Evolutionary conservation across 768 basidiomycete species (phyloP).

Genomic region (Pholiota microspora): DNA sequence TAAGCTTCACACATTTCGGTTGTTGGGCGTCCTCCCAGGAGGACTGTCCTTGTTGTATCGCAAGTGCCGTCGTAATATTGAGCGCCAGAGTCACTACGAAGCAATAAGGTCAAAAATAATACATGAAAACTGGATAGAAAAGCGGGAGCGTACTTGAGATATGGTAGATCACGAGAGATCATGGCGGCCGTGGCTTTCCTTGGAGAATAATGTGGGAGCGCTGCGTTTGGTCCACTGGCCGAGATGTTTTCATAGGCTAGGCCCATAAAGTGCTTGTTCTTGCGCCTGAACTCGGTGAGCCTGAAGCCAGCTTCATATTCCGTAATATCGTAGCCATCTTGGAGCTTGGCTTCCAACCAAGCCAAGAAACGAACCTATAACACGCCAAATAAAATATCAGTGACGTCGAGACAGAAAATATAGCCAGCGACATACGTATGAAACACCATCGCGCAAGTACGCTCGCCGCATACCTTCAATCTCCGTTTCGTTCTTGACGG

Average conservation of each 20-base stretch:
- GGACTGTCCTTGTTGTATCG: slow-evolving; percentile 78
- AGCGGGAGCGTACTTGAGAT: slow-evolving; percentile 64
- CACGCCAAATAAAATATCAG: slow-evolving; percentile 6
- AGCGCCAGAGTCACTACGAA: slow-evolving; percentile 82
- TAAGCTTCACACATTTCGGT: slow-evolving; percentile 86
- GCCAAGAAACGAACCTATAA: slow-evolving; percentile 75
- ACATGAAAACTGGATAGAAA: slow-evolving; percentile 13
- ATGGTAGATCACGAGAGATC: slow-evolving; percentile 79
- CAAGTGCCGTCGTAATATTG: slow-evolving; percentile 90
- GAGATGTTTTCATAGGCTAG: slow-evolving; percentile 90
- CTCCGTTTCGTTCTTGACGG: slow-evolving; percentile 87
- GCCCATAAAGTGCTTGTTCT: slow-evolving; percentile 75
- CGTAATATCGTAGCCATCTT: slow-evolving; percentile 76
- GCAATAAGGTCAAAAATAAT: slow-evolving; percentile 3
- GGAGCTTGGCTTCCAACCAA: slow-evolving; percentile 83
- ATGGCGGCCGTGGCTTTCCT: slow-evolving; percentile 62
- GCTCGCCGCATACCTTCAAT: slow-evolving; percentile 80
- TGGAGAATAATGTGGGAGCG: slow-evolving; percentile 91
- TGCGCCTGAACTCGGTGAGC: slow-evolving; percentile 71
- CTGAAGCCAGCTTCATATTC: slow-evolving; percentile 92
- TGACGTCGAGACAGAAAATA: slow-evolving; percentile 8
- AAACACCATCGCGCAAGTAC: slow-evolving; percentile 87
- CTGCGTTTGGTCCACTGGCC: slow-evolving; percentile 88
- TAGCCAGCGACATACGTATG: slow-evolving; percentile 55
- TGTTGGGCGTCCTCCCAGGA: slow-evolving; percentile 89